Evolutionary conservation across 768 basidiomycete species (phyloP), one percentile per base, ranked within the genome.

Genomic region (Crepidotus variabilis): DNA sequence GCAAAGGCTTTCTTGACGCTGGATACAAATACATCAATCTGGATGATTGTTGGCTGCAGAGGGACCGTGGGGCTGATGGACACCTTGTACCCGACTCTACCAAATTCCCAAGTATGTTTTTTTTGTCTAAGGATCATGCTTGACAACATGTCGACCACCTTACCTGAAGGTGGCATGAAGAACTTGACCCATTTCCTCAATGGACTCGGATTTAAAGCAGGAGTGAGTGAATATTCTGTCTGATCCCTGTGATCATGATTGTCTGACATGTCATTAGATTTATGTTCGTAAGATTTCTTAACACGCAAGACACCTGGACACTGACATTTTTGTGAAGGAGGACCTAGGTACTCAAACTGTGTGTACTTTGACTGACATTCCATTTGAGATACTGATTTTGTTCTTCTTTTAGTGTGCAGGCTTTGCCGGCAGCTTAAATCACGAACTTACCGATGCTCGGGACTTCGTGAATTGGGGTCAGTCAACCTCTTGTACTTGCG

Each of bases 41-140:
- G 28, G 66, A 67, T 45, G 66, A 67, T 52, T 67, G 64, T 39
- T 67, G 66, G 66, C 62, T 64, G 36, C 61, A 63, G 11, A 64
- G 61, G 51, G 55, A 54, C 35, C 60, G 66, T 16, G 58, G 63
- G 46, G 43, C 58, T 11, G 54, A 59, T 43, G 66, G 64, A 20
- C 43, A 57, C 8, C 56, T 67, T 8, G 58, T 64, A 20, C 54
- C 58, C 14, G 64, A 67, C 50, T 43, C 61, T 1, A 55, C 51
- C 18, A 67, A 65, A 47, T 67, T 67, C n/a, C 64, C 66, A 6
- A 64, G 39, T 43, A 43, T 11, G 39, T 43, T 8, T 36, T 16
- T 36, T 8, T 8, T 36, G 16, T 36, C 16, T 36, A 16, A 8
- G 35, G 35, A 8, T 8, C 9, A 36, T 36, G 35, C 35, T 36